Evolutionary conservation across 2,329 filamentous ascomycete genomes (phyloP), one percentile per base, ranked within the genome.

Genomic region (Trichoderma koningiopsis): DNA sequence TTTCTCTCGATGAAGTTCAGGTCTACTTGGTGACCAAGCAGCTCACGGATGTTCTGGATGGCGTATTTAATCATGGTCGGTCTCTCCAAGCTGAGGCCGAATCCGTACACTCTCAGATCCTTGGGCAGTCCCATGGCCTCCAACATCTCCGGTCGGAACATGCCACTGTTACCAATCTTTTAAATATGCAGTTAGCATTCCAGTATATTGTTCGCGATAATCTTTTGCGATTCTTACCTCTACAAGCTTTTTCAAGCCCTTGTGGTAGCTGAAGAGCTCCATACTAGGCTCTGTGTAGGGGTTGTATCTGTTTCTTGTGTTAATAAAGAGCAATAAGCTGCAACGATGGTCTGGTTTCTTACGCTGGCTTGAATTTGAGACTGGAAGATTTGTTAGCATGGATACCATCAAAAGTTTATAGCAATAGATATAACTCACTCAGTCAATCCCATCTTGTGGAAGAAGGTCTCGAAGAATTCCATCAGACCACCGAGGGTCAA

Each of bases 71-170:
- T 97, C 96, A 98, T 99, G 13, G 96, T 98, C 69, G 96, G 96
- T 75, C 96, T 84, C 85, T 99, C 96, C 78, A 99, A 82, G 80
- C 89, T 93, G 77, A 99, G 83, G 47, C 96, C 96, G 87, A 94
- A 98, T 40, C 96, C 96, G 78, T 97, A 98, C 11, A 97, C 94
- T 72, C 92, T 86, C 89, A 98, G 89, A 76, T 97, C 92, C 82
- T 91, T 93, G 29, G 94, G 94, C 76, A 98, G 81, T 40, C 95
- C 95, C 94, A 97, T 97, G 5, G 94, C 86, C 82, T 97, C 92
- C 77, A 97, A 81, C 95, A 98, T 97, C 82, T 99, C 96, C 1
- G 96, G 94, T 73, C 96, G 87, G 89, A 99, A 99, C 94, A 99
- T 98, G 72, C 96, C 96, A 75, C 91, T 95, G 84, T 99, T 98